A percentile compares a stretch with the other conserved stretches of the same genome.
Evolutionary conservation across 768 basidiomycete genomes (phyloP).

Genomic region (Kwoniella bestiolae): DNA sequence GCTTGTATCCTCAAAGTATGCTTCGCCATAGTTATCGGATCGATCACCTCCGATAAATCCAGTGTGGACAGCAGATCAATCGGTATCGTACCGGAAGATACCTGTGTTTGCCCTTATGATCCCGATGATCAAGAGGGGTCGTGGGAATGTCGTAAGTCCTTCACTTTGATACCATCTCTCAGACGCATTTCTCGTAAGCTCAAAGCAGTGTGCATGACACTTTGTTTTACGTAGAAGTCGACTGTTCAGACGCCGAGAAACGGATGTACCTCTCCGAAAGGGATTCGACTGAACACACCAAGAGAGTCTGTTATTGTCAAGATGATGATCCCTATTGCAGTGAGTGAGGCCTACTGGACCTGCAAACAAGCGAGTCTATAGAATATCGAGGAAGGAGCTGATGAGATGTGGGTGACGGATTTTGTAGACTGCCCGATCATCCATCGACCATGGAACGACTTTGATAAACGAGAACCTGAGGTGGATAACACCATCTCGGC

Average conservation of each 20-base stretch:
- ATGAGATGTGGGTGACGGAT: no score
- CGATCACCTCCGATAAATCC: no score
- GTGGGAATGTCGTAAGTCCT: conserved; percentile 1
- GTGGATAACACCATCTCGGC: neutral
- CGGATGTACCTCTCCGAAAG: conserved; percentile 2
- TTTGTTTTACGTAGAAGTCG: neutral
- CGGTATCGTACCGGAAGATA: neutral
- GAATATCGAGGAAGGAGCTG: no score
- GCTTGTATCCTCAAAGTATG: no score
- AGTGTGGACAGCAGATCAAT: no score
- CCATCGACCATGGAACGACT: no score
- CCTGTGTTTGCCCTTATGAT: conserved; percentile 7
- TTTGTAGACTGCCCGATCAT: no score
- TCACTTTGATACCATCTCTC: neutral
- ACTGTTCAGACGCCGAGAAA: neutral
- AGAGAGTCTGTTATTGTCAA: neutral
- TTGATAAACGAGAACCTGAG: no score
- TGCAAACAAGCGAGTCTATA: no score
- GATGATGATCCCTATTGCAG: neutral
- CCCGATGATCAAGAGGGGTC: neutral
- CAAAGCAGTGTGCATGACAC: neutral
- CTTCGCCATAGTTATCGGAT: no score
- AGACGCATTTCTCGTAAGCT: neutral
- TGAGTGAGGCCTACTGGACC: neutral
- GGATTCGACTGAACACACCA: neutral